phyloP scores from a whole-genome alignment of 2,329 filamentous ascomycete species.

The Colletotrichum sp. region DNA sequence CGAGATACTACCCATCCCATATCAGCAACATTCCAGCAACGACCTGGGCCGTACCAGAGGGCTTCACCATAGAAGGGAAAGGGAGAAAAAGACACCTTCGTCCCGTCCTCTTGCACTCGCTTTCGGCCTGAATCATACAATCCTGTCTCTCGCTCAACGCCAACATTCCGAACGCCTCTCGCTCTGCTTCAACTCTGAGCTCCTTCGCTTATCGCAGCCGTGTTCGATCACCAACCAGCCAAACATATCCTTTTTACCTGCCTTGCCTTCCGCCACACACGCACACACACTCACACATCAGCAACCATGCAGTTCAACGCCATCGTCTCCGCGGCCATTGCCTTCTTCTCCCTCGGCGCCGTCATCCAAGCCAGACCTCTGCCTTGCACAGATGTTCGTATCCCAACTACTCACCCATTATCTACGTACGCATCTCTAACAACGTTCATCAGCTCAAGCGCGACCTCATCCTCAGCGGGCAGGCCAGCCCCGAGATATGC shows the following conservation, averaged over 20 bases:
- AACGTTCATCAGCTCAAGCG: conserved; percentile 30
- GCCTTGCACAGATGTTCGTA: conserved; percentile 42
- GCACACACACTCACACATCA: not conserved
- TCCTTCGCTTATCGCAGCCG: not conserved
- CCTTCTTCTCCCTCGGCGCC: conserved; percentile 27
- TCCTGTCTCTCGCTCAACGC: not conserved
- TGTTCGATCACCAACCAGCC: not conserved
- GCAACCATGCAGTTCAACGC: conserved; percentile 28
- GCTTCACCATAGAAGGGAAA: not conserved
- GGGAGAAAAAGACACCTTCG: not conserved
- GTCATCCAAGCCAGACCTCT: conserved; percentile 36
- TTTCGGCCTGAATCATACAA: not conserved
- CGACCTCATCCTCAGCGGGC: conserved; percentile 51
- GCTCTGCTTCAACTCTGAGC: not conserved
- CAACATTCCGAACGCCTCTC: not conserved
- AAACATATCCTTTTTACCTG: not conserved
- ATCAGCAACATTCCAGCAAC: not conserved
- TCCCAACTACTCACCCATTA: not conserved
- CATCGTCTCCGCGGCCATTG: conserved; percentile 25
- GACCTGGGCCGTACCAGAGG: not conserved
- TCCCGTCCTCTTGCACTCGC: not conserved
- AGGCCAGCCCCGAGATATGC: conserved; percentile 52
- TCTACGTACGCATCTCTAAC: conserved; percentile 8
- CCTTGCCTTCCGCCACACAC: not conserved
- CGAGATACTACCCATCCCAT: not conserved